Conservation (phyloP, 441 rosid genomes). For the Gossypium laxum region DNA sequence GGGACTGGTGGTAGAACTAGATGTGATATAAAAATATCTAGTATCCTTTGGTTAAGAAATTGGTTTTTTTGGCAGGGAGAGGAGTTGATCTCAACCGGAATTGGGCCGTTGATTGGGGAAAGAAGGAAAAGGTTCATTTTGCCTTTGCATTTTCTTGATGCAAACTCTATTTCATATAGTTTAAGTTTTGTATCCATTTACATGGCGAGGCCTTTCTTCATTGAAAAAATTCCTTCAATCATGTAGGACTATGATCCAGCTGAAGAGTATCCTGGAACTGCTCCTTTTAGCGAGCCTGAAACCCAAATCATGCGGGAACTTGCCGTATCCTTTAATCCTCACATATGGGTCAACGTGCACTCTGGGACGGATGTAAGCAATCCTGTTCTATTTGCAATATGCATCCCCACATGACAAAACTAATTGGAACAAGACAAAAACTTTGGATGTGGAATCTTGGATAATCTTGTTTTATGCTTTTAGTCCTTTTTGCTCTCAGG, state of each 20-base stretch:
- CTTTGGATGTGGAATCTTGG: not conserved
- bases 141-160: not conserved
- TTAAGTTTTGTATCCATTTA: not conserved
- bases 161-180: not conserved
- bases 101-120: constrained; percentile 99
- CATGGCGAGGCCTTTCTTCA: not conserved
- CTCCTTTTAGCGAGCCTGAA: constrained; percentile 93
- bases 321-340: constrained; percentile 83
- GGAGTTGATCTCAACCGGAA: constrained; percentile 96
- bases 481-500: constrained; percentile 3
- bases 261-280: constrained; percentile 95
- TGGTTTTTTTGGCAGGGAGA: constrained; percentile 48
- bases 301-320: constrained; percentile 81
- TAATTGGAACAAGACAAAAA: not conserved
- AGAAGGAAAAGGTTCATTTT: constrained; percentile 72
- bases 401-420: constrained; percentile 12
- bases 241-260: constrained; percentile 85
- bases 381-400: not conserved
- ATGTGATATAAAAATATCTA: not conserved
- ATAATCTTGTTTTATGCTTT: not conserved
- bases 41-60: constrained; percentile 13
- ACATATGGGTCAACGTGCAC: constrained; percentile 87
- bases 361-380: constrained; percentile 85
- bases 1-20: no score
- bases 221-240: constrained; percentile 4